phyloP scores from a whole-genome alignment of 225 moss, liverwort and hornwort genomes.

The Asterella californica region DNA sequence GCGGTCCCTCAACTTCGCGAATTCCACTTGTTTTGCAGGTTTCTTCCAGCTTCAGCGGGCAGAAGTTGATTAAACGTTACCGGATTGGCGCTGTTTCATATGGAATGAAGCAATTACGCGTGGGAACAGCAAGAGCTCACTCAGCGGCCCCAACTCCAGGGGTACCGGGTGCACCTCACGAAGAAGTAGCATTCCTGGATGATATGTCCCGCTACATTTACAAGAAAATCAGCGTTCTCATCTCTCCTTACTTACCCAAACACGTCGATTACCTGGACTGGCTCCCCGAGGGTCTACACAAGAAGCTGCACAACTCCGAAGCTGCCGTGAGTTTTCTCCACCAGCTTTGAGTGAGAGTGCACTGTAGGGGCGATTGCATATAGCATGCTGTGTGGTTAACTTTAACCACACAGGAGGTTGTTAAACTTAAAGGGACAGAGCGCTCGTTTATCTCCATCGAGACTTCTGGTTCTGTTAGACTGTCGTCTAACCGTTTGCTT shows the following conservation, averaged over 20 bases:
- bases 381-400: background rate
- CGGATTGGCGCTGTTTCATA: background rate
- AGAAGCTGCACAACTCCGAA: slow-evolving; percentile 54
- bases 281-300: slow-evolving; percentile 59
- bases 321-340: slow-evolving; percentile 45
- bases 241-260: slow-evolving; percentile 49
- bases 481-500: background rate
- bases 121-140: slow-evolving; percentile 10
- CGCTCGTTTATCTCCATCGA: too few species aligned
- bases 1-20: too few species aligned
- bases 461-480: too few species aligned
- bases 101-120: background rate
- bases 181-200: slow-evolving; percentile 46
- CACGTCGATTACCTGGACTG: slow-evolving; percentile 58
- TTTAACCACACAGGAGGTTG: background rate
- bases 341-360: background rate
- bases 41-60: slow-evolving; percentile 27
- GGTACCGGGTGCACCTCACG: background rate
- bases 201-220: slow-evolving; percentile 54
- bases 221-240: slow-evolving; percentile 34
- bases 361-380: background rate
- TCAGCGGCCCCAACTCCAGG: background rate
- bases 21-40: slow-evolving; percentile 21
- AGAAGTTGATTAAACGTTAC: slow-evolving; percentile 16
- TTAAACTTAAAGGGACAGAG: too few species aligned